Base-by-base conservation (phyloP, 495 filamentous ascomycete species). In the Trichodelitschia bisporula region DNA sequence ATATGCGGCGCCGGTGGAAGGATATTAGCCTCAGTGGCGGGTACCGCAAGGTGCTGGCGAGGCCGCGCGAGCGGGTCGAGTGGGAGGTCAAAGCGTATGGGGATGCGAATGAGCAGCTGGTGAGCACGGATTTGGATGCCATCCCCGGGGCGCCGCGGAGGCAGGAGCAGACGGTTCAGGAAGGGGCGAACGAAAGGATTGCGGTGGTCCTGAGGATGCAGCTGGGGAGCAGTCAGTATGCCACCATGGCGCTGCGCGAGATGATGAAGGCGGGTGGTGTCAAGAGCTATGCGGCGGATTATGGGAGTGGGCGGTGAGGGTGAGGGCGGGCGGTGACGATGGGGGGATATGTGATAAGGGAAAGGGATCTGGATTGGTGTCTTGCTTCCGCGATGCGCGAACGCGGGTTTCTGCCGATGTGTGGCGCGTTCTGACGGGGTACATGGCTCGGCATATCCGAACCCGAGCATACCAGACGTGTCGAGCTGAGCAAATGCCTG, bases 161-260 rank as follows among this genome's bases (percentile, higher is more conserved):
- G n/a, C 27, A 14, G 29, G 28, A 29, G n/a, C 35, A 17, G 8
- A 19, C 16, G 21, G 33, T 36, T 25, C 25, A 34, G 4, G 33
- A 26, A 6, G 27, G 18, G 4, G 38, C 18, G 15, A 30, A 40
- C 50, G 14, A 45, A 49, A 32, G 46, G 29, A 54, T 93, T 33
- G 83, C 79, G 6, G 70, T 90, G 2, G 59, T 92, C 9, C 44
- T 95, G 32, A 90, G 73, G 47, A 69, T 97, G 49, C 69, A 83
- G 46, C 57, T 97, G 13, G 72, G 70, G 15, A 64, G 68, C 1
- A 84, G 79, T 47, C 77, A 83, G 46, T 97, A 95, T 45, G 86
- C 86, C 0, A 97, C 89, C 2, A 74, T 97, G 62, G 86, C 79
- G 5, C 56, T 97, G 37, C 60, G 86, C 25, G 86, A 97, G 57